Base-by-base conservation (phyloP, 441 rosid genomes). In the Gossypium trilobum region DNA sequence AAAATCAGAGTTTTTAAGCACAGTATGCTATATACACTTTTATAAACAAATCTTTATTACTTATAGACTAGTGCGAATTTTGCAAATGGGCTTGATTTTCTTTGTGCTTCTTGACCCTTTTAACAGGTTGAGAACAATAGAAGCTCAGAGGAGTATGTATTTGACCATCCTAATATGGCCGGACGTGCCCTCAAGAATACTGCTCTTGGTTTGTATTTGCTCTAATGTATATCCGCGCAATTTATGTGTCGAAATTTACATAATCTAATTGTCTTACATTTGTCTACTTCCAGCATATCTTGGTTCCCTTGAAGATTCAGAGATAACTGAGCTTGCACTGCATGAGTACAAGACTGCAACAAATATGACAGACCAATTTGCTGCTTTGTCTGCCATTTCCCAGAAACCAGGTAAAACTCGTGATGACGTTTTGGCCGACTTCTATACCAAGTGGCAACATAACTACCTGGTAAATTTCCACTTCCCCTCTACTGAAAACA, bases 361-460 rank as follows among this genome's bases (percentile, higher is more conserved):
- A 79, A 95, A 92, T 78, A 85, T 95, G 98, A 92, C 98, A 0
- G 99, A 95, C 0, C 98, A 92, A 64, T 85, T 95, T 82, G 90
- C 98, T 29, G 97, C 98, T 78, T 82, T 95, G 89, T 95, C 93
- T 33, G 97, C 99, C 78, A 82, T 95, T 16, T 80, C 86, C 33
- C 97, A 87, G 78, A 86, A 50, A 22, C 95, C 95, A 55, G 93
- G 96, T 60, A 75, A 87, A 87, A 79, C 80, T 66, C 95, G 95
- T 52, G 98, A 92, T 59, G 92, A 92, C 14, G 88, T 82, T 71
- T 82, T 92, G 78, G 90, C 91, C 3, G 96, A 95, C 85, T 95
- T 95, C 83, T 91, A 89, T 67, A 75, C 59, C 82, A 91, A 89
- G 81, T 95, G 99, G 99, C 93, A 88, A 81, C 76, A 87, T 51